phyloP scores from a whole-genome alignment of 352 stramenopile genomes.

The Halophytophthora polymorphica region DNA sequence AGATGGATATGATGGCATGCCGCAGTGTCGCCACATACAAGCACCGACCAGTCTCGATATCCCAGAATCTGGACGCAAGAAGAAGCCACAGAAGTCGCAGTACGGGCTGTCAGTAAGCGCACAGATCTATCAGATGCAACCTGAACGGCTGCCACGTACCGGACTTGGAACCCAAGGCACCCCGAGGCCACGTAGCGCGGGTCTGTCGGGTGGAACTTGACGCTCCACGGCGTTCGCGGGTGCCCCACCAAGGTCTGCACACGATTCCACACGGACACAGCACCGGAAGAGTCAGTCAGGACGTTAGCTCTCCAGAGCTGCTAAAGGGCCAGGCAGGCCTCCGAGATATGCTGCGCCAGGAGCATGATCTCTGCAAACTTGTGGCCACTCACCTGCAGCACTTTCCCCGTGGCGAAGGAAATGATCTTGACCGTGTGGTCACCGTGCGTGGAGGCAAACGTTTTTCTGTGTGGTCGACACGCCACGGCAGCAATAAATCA shows the following conservation, averaged over 20 bases:
- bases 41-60: conserved; percentile 88
- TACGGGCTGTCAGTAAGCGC: not conserved
- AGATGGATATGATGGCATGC: conserved; percentile 96
- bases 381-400: conserved; percentile 57
- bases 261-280: not conserved
- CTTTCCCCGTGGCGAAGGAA: conserved; percentile 84
- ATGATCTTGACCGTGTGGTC: conserved; percentile 99
- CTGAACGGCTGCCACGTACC: conserved; percentile 24
- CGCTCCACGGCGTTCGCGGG: conserved; percentile 93
- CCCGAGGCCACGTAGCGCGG: conserved; percentile 94
- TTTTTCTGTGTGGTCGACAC: conserved; percentile 49
- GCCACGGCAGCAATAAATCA: conserved; percentile 5
- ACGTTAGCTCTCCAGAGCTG: no score
- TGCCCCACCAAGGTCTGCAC: conserved; percentile 82
- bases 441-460: conserved; percentile 96
- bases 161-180: conserved; percentile 95
- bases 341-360: not conserved
- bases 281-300: no score
- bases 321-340: no score
- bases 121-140: not conserved
- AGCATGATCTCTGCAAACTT: not conserved
- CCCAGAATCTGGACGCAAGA: conserved; percentile 64
- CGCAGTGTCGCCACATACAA: conserved; percentile 93
- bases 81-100: not conserved
- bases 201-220: conserved; percentile 97